phyloP scores from a whole-genome alignment of 1,139 yeast species.

The Pichia kudriavzevii region DNA sequence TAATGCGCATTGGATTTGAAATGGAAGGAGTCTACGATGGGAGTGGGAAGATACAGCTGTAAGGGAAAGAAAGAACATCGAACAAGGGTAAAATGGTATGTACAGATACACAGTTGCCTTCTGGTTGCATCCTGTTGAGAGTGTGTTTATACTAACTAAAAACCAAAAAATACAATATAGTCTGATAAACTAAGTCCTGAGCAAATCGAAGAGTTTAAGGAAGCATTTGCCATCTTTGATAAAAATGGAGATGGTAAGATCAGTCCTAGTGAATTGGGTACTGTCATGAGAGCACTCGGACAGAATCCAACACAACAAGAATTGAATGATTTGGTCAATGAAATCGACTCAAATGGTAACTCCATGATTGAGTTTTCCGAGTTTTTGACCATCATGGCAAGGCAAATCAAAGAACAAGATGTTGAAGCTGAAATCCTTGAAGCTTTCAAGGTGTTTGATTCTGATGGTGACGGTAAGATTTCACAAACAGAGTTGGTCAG shows the following conservation, averaged over 20 bases:
- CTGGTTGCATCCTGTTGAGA: no score
- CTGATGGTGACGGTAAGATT: conserved; percentile 95
- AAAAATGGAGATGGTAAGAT: conserved; percentile 95
- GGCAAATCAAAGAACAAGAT: conserved; percentile 89
- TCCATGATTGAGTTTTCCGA: conserved; percentile 92
- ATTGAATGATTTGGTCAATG: conserved; percentile 92
- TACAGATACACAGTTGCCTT: not conserved
- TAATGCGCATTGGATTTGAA: no score
- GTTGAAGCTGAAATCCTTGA: conserved; percentile 95
- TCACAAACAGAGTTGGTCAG: conserved; percentile 95
- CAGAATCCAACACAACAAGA: conserved; percentile 96
- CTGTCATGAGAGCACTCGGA: conserved; percentile 97
- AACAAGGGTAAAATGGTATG: conserved; percentile 4
- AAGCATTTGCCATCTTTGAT: conserved; percentile 94
- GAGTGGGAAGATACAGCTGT: no score
- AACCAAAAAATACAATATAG: conserved; percentile 9
- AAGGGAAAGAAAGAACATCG: no score
- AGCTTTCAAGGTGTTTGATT: conserved; percentile 88
- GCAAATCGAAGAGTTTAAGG: conserved; percentile 94
- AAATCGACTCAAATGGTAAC: conserved; percentile 91
- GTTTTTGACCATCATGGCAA: conserved; percentile 62
- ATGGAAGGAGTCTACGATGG: no score
- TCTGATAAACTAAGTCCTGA: conserved; percentile 69
- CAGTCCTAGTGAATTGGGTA: conserved; percentile 92
- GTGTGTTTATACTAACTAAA: not conserved